phyloP scores from a whole-genome alignment of 345 rosid species.

The Carallia brachiata region DNA sequence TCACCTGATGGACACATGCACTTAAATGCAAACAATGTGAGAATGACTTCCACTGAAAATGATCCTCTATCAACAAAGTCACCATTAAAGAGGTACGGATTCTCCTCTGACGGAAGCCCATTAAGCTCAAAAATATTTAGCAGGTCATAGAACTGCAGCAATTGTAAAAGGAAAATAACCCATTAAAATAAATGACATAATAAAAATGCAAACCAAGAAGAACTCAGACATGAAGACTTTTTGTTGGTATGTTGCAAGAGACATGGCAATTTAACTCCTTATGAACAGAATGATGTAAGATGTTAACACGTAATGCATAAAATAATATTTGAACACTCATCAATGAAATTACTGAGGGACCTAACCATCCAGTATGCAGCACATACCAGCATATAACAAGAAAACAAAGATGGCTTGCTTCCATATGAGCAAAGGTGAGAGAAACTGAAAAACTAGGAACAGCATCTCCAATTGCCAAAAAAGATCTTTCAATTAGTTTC shows the following conservation, averaged over 20 bases:
- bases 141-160: constrained; percentile 90
- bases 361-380: too few relatives aligned
- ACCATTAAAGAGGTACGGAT: constrained; percentile 93
- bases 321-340: constrained; percentile 1
- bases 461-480: too few relatives aligned
- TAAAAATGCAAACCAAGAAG: constrained; percentile 3
- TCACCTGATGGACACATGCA: constrained; percentile 94
- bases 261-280: background rate
- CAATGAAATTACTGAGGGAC: background rate
- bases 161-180: constrained; percentile 11
- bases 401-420: too few relatives aligned
- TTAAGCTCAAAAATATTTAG: constrained; percentile 90
- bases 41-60: constrained; percentile 89
- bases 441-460: too few relatives aligned
- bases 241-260: background rate
- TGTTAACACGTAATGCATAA: background rate
- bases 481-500: too few relatives aligned
- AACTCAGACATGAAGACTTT: background rate
- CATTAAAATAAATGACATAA: background rate
- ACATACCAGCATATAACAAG: too few relatives aligned
- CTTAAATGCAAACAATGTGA: constrained; percentile 89
- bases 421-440: too few relatives aligned
- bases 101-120: constrained; percentile 95
- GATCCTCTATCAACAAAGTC: constrained; percentile 99
- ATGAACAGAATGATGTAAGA: constrained; percentile 5